These are phyloP conservation scores for Narthecium ossifragum DNA, from an alignment of 106 monocot genomes.

Conservation along the genomic window DNA sequence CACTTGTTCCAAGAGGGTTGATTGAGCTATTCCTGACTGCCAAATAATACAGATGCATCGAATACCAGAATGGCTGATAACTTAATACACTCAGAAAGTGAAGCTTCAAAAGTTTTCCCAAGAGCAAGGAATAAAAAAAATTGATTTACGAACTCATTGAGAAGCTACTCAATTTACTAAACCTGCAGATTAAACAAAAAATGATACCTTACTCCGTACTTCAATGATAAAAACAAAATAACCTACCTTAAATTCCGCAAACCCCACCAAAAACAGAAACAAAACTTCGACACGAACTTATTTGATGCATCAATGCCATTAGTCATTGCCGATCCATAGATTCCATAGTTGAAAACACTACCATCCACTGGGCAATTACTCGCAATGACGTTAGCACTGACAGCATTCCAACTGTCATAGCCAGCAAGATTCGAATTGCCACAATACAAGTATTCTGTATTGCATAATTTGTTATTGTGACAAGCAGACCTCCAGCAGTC, in stretches of 20 bases:
- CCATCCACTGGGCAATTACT: conserved; percentile 8
- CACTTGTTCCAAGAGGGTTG: no score
- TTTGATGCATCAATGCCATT: conserved; percentile 18
- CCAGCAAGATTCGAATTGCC: not conserved
- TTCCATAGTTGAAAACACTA: conserved; percentile 23
- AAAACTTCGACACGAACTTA: conserved; percentile 29
- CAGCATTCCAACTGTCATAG: conserved; percentile 11
- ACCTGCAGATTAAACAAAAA: no score
- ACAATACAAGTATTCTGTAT: conserved; percentile 29
- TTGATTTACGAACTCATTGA: no score
- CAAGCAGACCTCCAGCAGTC: conserved; percentile 67
- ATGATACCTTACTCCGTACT: no score
- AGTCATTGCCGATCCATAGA: conserved; percentile 18
- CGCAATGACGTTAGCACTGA: not conserved
- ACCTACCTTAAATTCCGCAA: conserved; percentile 30
- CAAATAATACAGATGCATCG: no score
- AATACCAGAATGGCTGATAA: no score
- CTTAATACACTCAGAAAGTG: no score
- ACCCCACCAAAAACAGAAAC: conserved; percentile 37
- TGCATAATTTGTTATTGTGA: no score
- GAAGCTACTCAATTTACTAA: no score
- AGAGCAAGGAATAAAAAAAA: no score
- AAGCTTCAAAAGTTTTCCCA: no score
- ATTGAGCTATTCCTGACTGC: no score
- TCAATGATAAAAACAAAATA: not conserved